Percentiles rank a stretch among this genome's conserved stretches.
phyloP scores from a whole-genome alignment of 2,329 filamentous ascomycete genomes.

The Colletotrichum euphorbiae region DNA sequence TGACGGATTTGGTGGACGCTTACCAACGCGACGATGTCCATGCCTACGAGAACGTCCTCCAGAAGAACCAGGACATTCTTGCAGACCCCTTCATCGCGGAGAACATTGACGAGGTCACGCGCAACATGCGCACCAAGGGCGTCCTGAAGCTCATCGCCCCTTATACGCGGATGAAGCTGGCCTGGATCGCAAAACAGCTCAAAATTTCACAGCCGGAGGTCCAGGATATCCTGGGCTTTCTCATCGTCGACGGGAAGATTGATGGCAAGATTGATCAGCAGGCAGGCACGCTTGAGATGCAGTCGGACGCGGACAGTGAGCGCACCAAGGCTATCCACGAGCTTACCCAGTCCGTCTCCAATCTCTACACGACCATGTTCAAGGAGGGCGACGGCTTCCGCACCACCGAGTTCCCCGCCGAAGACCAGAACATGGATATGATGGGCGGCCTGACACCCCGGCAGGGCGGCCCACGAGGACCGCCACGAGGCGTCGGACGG shows the following conservation, averaged over 20 bases:
- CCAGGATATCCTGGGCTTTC: constrained; percentile 93
- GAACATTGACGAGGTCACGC: constrained; percentile 98
- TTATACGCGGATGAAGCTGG: constrained; percentile 90
- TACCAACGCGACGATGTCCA: constrained; percentile 97
- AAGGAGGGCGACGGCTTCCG: constrained; percentile 80
- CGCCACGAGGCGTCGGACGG: constrained; percentile 30
- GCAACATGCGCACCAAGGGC: constrained; percentile 97
- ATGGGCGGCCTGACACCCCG: constrained; percentile 40
- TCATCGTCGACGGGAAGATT: constrained; percentile 92
- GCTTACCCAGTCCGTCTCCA: constrained; percentile 77
- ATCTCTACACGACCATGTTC: constrained; percentile 78
- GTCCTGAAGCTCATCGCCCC: constrained; percentile 93
- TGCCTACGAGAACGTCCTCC: constrained; percentile 87
- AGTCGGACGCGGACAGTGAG: constrained; percentile 77
- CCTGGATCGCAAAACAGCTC: constrained; percentile 88
- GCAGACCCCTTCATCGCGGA: constrained; percentile 96
- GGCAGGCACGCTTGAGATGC: constrained; percentile 84
- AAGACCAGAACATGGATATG: constrained; percentile 48
- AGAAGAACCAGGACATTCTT: constrained; percentile 88
- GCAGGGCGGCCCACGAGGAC: constrained; percentile 35
- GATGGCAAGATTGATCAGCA: constrained; percentile 91
- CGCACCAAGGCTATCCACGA: constrained; percentile 78
- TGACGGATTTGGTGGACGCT: constrained; percentile 96
- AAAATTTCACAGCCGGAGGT: constrained; percentile 88
- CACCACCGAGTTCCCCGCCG: constrained; percentile 43